Evolutionary conservation across 768 basidiomycete species (phyloP).

Genomic region (Boletus speciosus): DNA sequence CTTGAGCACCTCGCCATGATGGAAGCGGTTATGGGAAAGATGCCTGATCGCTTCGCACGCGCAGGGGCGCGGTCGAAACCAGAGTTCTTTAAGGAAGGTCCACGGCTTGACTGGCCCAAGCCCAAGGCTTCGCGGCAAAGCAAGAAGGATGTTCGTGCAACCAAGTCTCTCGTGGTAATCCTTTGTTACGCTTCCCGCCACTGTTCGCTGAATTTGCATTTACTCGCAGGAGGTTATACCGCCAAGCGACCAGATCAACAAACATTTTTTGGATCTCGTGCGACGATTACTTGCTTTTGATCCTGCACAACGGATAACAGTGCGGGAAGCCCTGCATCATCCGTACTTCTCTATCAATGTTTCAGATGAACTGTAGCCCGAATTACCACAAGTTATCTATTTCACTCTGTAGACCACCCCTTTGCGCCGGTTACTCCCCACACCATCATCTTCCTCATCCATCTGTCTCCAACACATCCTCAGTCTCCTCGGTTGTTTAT

Average conservation of each 20-base stretch:
- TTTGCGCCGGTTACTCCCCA: slow-evolving; percentile 22
- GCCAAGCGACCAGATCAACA: slow-evolving; percentile 67
- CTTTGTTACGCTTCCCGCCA: slow-evolving; percentile 21
- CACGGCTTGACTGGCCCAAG: slow-evolving; percentile 90
- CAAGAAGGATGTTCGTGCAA: slow-evolving; percentile 89
- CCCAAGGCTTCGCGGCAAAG: slow-evolving; percentile 84
- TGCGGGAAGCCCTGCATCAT: slow-evolving; percentile 83
- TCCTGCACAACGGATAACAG: slow-evolving; percentile 82
- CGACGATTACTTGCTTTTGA: slow-evolving; percentile 86
- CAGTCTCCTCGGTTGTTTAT: slow-evolving; percentile 32
- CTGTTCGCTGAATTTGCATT: slow-evolving; percentile 4
- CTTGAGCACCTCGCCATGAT: slow-evolving; percentile 99
- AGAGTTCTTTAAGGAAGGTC: slow-evolving; percentile 88
- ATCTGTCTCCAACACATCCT: slow-evolving; percentile 23
- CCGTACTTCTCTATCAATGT: slow-evolving; percentile 77
- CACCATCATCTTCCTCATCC: slow-evolving; percentile 21
- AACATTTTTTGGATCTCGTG: slow-evolving; percentile 84
- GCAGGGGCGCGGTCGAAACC: slow-evolving; percentile 76
- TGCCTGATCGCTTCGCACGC: slow-evolving; percentile 83
- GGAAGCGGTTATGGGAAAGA: slow-evolving; percentile 99
- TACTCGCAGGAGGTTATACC: slow-evolving; percentile 74
- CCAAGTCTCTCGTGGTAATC: slow-evolving; percentile 67
- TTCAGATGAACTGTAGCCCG: slow-evolving; percentile 60
- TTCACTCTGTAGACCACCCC: slow-evolving; percentile 31
- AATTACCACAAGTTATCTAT: slow-evolving; percentile 34